Percentiles rank a stretch among this genome's conserved stretches.
Conservation (phyloP, 805 yeast genomes). For the Saccharomyces paradoxus region DNA sequence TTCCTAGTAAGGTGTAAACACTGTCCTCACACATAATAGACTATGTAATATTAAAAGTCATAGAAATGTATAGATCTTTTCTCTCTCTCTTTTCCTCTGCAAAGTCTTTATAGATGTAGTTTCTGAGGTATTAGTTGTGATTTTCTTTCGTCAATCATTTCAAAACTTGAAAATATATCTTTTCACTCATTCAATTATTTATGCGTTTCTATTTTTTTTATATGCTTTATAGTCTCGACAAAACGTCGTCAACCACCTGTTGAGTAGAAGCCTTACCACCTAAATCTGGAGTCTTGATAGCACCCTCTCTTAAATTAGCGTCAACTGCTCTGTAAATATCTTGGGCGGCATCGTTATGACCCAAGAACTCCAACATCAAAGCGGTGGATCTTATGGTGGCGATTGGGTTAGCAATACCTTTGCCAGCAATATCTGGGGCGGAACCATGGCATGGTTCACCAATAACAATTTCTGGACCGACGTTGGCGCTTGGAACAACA, state of each 20-base stretch:
- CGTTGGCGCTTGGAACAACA: conserved; percentile 96
- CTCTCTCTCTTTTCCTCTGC: neutral
- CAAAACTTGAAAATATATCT: neutral
- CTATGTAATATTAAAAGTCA: neutral
- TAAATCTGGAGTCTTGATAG: conserved; percentile 79
- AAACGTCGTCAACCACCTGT: conserved; percentile 78
- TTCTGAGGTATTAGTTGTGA: neutral
- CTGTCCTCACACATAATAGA: neutral
- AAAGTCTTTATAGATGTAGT: neutral
- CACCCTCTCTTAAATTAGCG: conserved; percentile 75
- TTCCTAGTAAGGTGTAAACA: conserved; percentile 47
- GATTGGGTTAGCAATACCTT: conserved; percentile 88
- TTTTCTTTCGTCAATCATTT: neutral
- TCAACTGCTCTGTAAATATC: conserved; percentile 91
- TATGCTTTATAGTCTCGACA: conserved; percentile 28
- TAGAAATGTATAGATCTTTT: neutral
- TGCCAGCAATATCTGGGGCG: conserved; percentile 97
- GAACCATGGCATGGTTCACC: conserved; percentile 99
- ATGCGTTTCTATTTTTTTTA: neutral
- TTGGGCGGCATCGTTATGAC: conserved; percentile 82
- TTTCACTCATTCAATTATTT: neutral
- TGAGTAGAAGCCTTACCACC: conserved; percentile 87
- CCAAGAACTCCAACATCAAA: conserved; percentile 93
- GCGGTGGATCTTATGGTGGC: conserved; percentile 98
- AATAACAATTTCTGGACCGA: conserved; percentile 90